Percentiles rank a stretch among this genome's conserved stretches.
phyloP scores from a whole-genome alignment of 148 eudicot species.

The Tetragonia tetragonoides region DNA sequence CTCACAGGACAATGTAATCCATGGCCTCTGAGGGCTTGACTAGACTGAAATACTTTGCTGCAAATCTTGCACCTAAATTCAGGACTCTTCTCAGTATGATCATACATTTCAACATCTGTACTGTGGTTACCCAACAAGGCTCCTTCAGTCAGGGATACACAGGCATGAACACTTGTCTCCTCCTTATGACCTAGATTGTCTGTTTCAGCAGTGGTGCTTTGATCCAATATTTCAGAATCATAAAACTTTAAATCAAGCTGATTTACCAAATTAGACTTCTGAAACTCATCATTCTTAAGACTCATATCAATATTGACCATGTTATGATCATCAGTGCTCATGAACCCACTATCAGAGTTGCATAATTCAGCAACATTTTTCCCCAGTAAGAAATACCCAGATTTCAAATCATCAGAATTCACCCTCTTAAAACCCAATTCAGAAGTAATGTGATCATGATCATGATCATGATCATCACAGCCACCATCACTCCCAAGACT shows the following conservation, averaged over 20 bases:
- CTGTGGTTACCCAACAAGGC: not conserved
- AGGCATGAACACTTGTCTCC: not conserved
- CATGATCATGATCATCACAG: not conserved
- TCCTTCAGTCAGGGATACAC: not conserved
- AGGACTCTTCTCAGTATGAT: not conserved
- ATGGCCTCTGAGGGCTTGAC: not conserved
- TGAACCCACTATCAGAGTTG: not conserved
- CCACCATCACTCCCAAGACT: too few relatives aligned
- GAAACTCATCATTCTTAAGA: too few relatives aligned
- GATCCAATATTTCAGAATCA: not conserved
- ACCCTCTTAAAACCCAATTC: not conserved
- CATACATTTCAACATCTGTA: not conserved
- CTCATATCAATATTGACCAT: not conserved
- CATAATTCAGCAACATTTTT: too few relatives aligned
- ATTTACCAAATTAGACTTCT: not conserved
- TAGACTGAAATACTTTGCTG: not conserved
- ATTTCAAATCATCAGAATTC: too few relatives aligned
- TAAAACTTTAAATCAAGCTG: not conserved
- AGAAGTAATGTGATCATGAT: not conserved
- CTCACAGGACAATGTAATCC: constrained; percentile 1
- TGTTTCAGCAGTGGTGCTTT: not conserved
- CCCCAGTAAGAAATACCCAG: too few relatives aligned
- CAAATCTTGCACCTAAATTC: not conserved
- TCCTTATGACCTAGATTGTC: not conserved
- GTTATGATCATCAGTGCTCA: not conserved